Evolutionary conservation across 2,329 filamentous ascomycete species (phyloP).

Genomic region (Dothistroma pini): DNA sequence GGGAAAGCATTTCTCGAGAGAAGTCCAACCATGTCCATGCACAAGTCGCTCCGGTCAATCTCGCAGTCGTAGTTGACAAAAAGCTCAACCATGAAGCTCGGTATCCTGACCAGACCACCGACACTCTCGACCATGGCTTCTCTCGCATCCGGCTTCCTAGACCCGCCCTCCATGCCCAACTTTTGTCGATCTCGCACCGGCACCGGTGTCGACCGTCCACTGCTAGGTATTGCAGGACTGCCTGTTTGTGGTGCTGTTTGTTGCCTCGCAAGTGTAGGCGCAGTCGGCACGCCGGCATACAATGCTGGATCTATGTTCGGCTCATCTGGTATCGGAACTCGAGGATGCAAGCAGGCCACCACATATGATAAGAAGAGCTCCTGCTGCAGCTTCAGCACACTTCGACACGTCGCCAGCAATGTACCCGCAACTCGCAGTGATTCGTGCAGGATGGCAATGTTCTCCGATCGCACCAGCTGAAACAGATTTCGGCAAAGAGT

Average conservation of each 20-base stretch:
- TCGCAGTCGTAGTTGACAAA: conserved; percentile 99
- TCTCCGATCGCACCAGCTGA: conserved; percentile 92
- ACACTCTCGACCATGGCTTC: conserved; percentile 99
- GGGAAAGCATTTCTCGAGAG: conserved; percentile 92
- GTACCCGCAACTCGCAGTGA: conserved; percentile 90
- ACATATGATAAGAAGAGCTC: conserved; percentile 94
- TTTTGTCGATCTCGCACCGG: conserved; percentile 89
- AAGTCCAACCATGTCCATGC: conserved; percentile 91
- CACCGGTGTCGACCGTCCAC: conserved; percentile 84
- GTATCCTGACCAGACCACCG: conserved; percentile 85
- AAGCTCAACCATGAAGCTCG: conserved; percentile 89
- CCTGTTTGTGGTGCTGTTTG: conserved; percentile 44
- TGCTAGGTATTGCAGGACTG: conserved; percentile 53
- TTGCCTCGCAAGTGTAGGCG: conserved; percentile 81
- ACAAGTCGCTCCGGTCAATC: conserved; percentile 83
- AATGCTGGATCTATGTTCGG: conserved; percentile 84
- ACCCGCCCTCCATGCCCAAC: conserved; percentile 85
- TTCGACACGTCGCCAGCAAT: conserved; percentile 81
- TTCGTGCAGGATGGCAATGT: conserved; percentile 90
- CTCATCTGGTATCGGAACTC: conserved; percentile 90
- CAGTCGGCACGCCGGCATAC: conserved; percentile 89
- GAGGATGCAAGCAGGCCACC: conserved; percentile 87
- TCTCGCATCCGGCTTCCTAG: conserved; percentile 87
- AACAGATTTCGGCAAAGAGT: conserved; percentile 91
- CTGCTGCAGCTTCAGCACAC: conserved; percentile 90